Evolutionary conservation across 2,329 filamentous ascomycete genomes (phyloP).

Genomic region (Fusarium sp.): DNA sequence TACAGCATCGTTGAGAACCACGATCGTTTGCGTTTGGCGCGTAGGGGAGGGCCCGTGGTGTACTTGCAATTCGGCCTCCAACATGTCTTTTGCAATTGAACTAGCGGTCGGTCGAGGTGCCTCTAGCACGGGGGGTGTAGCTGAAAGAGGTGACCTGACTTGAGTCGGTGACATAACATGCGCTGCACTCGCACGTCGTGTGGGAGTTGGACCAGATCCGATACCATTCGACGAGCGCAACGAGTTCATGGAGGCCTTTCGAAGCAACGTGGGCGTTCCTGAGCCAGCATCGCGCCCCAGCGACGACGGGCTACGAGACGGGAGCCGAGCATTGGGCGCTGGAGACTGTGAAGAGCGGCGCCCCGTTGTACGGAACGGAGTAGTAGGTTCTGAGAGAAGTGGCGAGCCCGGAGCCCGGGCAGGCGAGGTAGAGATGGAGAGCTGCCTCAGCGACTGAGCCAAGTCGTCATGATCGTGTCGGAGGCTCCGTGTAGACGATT

Average conservation of each 20-base stretch:
- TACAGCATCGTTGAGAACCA: slow-evolving; percentile 92
- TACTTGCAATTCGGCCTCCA: slow-evolving; percentile 77
- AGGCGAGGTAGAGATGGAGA: slow-evolving; percentile 59
- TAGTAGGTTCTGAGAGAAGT: slow-evolving; percentile 56
- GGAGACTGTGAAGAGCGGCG: slow-evolving; percentile 50
- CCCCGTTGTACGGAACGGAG: slow-evolving; percentile 59
- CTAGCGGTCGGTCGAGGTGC: slow-evolving; percentile 63
- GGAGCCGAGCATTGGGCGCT: slow-evolving; percentile 47
- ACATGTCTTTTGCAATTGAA: slow-evolving; percentile 77
- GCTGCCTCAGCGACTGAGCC: slow-evolving; percentile 61
- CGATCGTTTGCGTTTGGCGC: slow-evolving; percentile 75
- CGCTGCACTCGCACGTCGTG: slow-evolving; percentile 65
- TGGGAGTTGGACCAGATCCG: slow-evolving; percentile 56
- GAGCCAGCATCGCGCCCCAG: slow-evolving; percentile 61
- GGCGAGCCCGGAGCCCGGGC: slow-evolving; percentile 48
- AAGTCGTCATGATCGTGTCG: slow-evolving; percentile 53
- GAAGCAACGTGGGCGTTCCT: slow-evolving; percentile 66
- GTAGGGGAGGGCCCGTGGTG: slow-evolving; percentile 67
- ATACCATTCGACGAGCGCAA: slow-evolving; percentile 65
- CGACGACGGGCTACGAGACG: slow-evolving; percentile 62
- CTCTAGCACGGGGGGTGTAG: slow-evolving; percentile 51
- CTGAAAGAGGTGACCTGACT: slow-evolving; percentile 55
- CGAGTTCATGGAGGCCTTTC: slow-evolving; percentile 72
- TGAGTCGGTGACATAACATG: slow-evolving; percentile 62
- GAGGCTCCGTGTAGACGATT: slow-evolving; percentile 53